Conservation (phyloP, 768 basidiomycete genomes). For the Auriscalpium orientale region DNA sequence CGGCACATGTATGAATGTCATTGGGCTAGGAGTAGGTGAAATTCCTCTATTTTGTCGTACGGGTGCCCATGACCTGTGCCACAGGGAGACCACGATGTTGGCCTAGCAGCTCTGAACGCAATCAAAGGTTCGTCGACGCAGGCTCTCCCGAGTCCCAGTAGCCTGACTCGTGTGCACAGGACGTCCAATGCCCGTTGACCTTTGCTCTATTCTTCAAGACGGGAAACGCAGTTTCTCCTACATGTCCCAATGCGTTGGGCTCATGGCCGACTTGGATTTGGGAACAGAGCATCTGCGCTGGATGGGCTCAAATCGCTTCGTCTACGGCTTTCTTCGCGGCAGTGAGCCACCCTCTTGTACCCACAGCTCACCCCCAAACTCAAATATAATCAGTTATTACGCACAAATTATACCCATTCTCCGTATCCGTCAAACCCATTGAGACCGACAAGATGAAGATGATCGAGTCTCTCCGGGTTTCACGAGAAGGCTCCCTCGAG, state of each 20-base stretch:
- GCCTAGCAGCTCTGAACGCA: slow-evolving; percentile 64
- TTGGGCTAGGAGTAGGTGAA: slow-evolving; percentile 54
- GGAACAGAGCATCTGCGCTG: slow-evolving; percentile 80
- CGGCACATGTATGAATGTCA: slow-evolving; percentile 61
- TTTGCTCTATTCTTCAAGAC: slow-evolving; percentile 70
- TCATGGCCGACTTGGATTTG: slow-evolving; percentile 81
- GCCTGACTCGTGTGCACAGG: slow-evolving; percentile 32
- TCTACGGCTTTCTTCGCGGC: slow-evolving; percentile 63
- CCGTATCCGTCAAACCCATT: slow-evolving; percentile 62
- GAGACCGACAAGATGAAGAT: slow-evolving; percentile 67
- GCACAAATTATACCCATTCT: slow-evolving; percentile 59
- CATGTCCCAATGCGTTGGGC: slow-evolving; percentile 75
- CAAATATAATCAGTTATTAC: slow-evolving; percentile 39
- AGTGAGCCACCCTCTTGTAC: slow-evolving; percentile 32
- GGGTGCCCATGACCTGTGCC: background rate
- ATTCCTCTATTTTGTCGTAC: background rate
- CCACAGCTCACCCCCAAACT: background rate
- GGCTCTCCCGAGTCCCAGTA: background rate
- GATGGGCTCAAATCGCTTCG: slow-evolving; percentile 80
- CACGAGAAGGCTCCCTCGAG: slow-evolving; percentile 17
- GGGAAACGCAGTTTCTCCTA: slow-evolving; percentile 62
- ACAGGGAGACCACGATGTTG: slow-evolving; percentile 65
- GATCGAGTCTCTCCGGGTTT: slow-evolving; percentile 40
- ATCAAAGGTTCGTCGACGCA: slow-evolving; percentile 55
- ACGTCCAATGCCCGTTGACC: slow-evolving; percentile 62